Percentiles rank a stretch among this genome's conserved stretches.
phyloP scores from a whole-genome alignment of 805 yeast species.

The Metschnikowia reukaufii region DNA sequence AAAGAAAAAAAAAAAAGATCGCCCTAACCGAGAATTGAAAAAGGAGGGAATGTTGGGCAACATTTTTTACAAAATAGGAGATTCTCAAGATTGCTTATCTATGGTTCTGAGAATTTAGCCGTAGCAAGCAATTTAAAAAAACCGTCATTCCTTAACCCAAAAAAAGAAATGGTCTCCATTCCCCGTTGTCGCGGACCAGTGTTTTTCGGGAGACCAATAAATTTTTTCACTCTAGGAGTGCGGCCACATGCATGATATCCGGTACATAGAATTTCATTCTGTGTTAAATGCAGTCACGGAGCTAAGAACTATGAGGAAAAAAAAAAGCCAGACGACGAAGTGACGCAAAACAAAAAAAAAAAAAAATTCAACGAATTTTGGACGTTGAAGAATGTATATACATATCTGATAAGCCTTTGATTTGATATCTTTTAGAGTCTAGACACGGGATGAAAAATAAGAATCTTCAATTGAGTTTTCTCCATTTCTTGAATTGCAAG shows the following conservation, averaged over 20 bases:
- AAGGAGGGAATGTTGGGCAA: background rate
- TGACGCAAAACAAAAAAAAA: background rate
- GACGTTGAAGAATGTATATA: background rate
- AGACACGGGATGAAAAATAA: no score
- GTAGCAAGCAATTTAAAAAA: constrained; percentile 1
- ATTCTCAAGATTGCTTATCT: background rate
- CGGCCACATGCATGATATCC: background rate
- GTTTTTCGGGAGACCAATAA: background rate
- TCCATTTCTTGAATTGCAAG: no score
- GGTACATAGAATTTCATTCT: background rate
- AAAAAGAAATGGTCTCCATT: background rate
- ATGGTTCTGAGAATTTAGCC: background rate
- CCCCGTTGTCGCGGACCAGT: background rate
- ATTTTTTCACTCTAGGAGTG: background rate
- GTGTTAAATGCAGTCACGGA: constrained; percentile 1
- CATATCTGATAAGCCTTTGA: no score
- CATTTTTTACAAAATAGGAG: background rate
- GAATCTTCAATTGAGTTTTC: no score
- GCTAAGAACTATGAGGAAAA: background rate
- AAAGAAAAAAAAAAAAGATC: background rate
- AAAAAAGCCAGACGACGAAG: background rate
- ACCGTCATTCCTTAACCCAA: background rate
- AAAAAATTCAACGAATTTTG: background rate
- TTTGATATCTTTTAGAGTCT: no score
- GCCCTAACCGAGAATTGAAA: background rate